Evolutionary conservation across 2,329 filamentous ascomycete species (phyloP), one percentile per base, ranked within the genome.

Genomic region (Epichloe scottii): DNA sequence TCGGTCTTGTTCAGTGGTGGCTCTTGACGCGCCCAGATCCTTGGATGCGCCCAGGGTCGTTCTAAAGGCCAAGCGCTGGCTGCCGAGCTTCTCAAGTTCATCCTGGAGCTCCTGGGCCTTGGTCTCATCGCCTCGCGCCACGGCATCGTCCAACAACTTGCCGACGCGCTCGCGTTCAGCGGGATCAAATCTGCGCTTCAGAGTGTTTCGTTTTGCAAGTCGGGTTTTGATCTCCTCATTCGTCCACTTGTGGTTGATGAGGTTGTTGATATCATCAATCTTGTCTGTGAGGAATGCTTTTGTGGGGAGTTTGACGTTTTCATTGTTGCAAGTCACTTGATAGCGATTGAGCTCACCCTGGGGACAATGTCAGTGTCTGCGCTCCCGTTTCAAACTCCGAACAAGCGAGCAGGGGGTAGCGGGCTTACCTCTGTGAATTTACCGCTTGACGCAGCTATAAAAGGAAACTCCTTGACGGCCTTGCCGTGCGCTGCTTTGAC

Each of bases 371-470:
- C 52, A 69, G 61, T 37, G n/a, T 38, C n/a, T n/a, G 14, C 35
- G 5, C 15, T n/a, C 35, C 35, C 15, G 12, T 38, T 1, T 38
- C 35, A 8, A 38, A 38, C 7, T 14, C 12, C 2, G 33, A 5
- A 15, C 10, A 3, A 10, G 10, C 12, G 3, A 14, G 8, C 6
- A 35, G 17, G 7, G 7, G 7, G 7, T 14, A 12, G 5, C 17
- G 14, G 14, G 53, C 75, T 56, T 71, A 88, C 85, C 67, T 93
- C 89, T n/a, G 85, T 87, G 62, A 97, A 87, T 41, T 77, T 74
- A 47, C 83, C 81, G 65, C 95, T 90, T 0, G 93, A 97, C 63
- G 91, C 90, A 55, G 85, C 84, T 55, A 93, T 84, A 66, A 97
- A 96, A 4, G 90, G 89, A 70, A 89, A 96, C 37, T 90, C 82